phyloP scores from a whole-genome alignment of 768 basidiomycete species.

The Lyophyllum decastes region DNA sequence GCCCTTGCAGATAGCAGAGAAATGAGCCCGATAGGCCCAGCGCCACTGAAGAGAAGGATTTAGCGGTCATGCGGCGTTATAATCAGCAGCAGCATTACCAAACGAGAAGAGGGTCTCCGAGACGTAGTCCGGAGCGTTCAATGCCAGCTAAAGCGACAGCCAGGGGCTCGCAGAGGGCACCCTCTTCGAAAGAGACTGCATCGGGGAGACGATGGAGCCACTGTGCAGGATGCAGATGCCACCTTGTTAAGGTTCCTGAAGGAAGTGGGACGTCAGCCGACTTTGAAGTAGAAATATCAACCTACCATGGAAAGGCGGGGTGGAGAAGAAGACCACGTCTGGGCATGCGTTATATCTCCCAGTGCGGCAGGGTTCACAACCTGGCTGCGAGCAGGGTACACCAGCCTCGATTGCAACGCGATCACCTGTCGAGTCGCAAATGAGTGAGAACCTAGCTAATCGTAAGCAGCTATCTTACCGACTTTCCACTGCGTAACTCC shows the following conservation, averaged over 20 bases:
- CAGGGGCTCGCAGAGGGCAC: conserved; percentile 66
- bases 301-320: conserved; percentile 66
- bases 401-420: conserved; percentile 71
- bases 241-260: conserved; percentile 61
- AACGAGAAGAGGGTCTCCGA: conserved; percentile 63
- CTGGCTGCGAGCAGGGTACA: conserved; percentile 64
- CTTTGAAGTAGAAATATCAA: neutral
- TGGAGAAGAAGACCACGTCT: conserved; percentile 67
- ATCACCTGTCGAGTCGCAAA: conserved; percentile 42
- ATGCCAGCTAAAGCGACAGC: conserved; percentile 70
- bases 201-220: conserved; percentile 70
- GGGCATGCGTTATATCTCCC: conserved; percentile 68
- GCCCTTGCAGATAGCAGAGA: conserved; percentile 65
- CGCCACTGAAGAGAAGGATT: conserved; percentile 42
- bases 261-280: neutral
- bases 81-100: conserved; percentile 39
- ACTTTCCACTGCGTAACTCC: conserved; percentile 68
- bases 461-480: conserved; percentile 32
- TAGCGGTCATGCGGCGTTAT: neutral
- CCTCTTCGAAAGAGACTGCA: conserved; percentile 65
- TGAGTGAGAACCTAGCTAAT: neutral
- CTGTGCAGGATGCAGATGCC: conserved; percentile 67
- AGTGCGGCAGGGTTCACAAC: conserved; percentile 63
- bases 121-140: conserved; percentile 62
- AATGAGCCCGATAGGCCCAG: conserved; percentile 67